Evolutionary conservation across 306 rosid species (phyloP).

Genomic region (Dryas alaskensis): DNA sequence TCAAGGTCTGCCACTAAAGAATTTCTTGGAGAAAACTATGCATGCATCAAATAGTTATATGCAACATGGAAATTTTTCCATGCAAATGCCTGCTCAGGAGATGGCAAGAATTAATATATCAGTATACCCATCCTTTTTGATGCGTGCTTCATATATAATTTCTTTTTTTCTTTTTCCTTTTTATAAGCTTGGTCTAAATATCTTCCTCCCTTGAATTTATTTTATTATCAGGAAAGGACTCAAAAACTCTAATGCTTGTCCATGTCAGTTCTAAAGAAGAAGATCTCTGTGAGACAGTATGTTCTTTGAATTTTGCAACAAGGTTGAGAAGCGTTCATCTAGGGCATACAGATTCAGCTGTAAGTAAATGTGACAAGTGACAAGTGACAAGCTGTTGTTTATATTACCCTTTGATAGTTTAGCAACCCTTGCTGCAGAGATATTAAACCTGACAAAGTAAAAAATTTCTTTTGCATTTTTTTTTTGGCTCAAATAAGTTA

Average conservation of each 20-base stretch:
- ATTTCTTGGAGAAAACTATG: neutral
- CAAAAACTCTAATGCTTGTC: constrained; percentile 43
- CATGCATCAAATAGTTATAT: constrained; percentile 4
- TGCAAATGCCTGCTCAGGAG: neutral
- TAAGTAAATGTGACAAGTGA: constrained; percentile 17
- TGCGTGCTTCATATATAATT: neutral
- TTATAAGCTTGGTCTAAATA: constrained; percentile 1
- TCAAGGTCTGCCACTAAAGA: neutral
- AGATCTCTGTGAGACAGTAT: constrained; percentile 41
- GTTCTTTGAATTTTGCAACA: constrained; percentile 40
- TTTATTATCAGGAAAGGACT: constrained; percentile 35
- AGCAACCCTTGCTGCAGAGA: neutral
- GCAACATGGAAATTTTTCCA: neutral
- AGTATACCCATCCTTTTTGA: neutral
- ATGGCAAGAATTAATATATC: neutral
- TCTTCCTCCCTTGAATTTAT: constrained; percentile 8
- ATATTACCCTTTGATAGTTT: neutral
- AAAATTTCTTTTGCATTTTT: neutral
- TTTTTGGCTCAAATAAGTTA: neutral
- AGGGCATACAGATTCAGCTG: constrained; percentile 27
- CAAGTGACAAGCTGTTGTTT: neutral
- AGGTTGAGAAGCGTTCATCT: constrained; percentile 37
- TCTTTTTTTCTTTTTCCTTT: neutral
- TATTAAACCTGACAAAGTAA: neutral
- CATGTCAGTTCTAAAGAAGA: constrained; percentile 44